Evolutionary conservation across 2,329 filamentous ascomycete species (phyloP).

Genomic region (Cadophora luteo-olivacea): DNA sequence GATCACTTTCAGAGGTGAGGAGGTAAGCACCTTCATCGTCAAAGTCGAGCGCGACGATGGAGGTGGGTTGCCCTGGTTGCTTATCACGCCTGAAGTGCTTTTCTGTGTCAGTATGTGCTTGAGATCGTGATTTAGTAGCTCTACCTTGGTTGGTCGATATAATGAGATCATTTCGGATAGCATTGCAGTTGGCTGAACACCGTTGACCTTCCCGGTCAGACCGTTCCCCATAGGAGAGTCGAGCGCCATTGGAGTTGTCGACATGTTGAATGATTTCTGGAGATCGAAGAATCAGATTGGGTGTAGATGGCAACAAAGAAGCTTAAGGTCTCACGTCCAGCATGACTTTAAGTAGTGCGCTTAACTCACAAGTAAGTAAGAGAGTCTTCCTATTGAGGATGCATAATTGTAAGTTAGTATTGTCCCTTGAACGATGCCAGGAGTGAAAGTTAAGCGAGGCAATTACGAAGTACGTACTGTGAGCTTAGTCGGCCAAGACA

Average conservation of each 20-base stretch:
- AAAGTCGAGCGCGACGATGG: constrained; percentile 91
- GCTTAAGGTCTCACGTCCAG: not conserved
- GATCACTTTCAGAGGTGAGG: constrained; percentile 90
- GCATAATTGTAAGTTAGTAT: not conserved
- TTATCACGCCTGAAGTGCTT: constrained; percentile 65
- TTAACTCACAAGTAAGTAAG: not conserved
- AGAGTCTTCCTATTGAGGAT: not conserved
- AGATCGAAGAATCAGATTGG: not conserved
- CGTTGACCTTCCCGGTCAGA: constrained; percentile 29
- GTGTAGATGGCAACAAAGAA: not conserved
- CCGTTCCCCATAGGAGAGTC: constrained; percentile 44
- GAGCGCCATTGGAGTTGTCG: constrained; percentile 44
- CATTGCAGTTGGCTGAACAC: constrained; percentile 56
- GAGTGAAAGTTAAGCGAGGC: not conserved
- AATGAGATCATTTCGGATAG: constrained; percentile 78
- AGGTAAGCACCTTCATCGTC: constrained; percentile 93
- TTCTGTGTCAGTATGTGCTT: constrained; percentile 24
- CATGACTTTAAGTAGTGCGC: not conserved
- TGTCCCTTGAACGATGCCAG: not conserved
- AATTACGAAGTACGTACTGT: too few relatives aligned
- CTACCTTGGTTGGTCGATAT: constrained; percentile 82
- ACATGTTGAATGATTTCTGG: constrained; percentile 31
- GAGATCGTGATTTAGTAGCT: constrained; percentile 25
- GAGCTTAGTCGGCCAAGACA: not conserved
- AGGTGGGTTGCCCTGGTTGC: constrained; percentile 50